These are phyloP conservation scores for Saccharum officinarum DNA, from an alignment of 176 grass and related monocot species.

Conservation along the genomic window DNA sequence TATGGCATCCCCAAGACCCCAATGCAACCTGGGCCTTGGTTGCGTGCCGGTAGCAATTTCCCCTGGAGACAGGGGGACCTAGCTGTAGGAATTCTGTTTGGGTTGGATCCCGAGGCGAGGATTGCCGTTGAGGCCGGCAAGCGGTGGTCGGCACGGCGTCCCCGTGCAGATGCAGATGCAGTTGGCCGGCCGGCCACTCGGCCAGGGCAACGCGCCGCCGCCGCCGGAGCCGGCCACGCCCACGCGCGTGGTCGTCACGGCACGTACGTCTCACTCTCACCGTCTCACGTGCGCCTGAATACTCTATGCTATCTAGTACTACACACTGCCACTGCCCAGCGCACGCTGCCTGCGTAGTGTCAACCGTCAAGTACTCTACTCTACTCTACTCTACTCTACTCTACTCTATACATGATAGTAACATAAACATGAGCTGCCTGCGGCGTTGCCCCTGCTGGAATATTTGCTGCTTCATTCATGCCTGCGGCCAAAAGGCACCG, in stretches of 20 bases:
- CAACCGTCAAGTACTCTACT: not conserved
- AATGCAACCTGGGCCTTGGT: no score
- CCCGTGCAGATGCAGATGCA: not conserved
- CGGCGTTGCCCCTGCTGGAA: not conserved
- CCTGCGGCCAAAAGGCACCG: no score
- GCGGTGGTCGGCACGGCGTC: constrained; percentile 27
- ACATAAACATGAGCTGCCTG: no score
- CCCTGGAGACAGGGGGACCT: not conserved
- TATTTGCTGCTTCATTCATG: not conserved
- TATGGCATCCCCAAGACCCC: not conserved
- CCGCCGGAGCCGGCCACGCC: constrained; percentile 3
- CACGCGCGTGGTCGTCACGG: constrained; percentile 24
- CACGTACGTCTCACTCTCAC: not conserved
- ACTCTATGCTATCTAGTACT: not conserved
- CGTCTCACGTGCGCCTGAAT: constrained; percentile 1
- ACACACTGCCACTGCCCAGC: no score
- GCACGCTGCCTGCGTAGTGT: not conserved
- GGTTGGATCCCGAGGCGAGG: constrained; percentile 15
- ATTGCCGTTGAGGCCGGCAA: not conserved
- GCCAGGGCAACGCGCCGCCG: not conserved
- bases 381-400: not conserved
- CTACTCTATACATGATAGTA: no score
- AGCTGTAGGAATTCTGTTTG: not conserved
- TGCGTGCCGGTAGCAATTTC: not conserved
- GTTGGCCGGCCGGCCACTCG: not conserved